Evolutionary conservation across 108 stramenopile species (phyloP), one percentile per base, ranked within the genome.

Genomic region (Skeletonema costatum): DNA sequence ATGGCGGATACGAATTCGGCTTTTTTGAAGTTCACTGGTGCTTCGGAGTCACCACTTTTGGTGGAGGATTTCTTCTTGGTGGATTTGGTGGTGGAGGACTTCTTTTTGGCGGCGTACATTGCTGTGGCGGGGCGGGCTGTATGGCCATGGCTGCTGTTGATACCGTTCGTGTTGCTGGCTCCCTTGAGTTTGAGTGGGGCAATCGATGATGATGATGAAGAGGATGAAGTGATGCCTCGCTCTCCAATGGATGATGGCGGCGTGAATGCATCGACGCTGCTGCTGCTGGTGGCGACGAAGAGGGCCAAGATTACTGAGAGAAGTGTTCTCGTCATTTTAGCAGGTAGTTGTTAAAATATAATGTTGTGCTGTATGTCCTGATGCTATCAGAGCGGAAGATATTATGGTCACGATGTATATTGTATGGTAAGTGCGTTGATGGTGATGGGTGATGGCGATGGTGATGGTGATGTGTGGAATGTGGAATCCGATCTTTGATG

Each of bases 1-100:
- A 97, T 70, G 14, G 73, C 61, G 7, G 90, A 82, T 13, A 96
- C 86, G 39, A 96, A 87, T 13, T 93, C 93, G 31, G 92, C 71
- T 80, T 96, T 96, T 75, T 85, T 87, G 68, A 96, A 77, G 41
- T 85, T 83, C 0, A 86, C 82, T 7, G 71, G 77, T 19, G 70
- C 78, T 1, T 72, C 71, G n/a, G n/a, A n/a, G n/a, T n/a, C n/a
- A n/a, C n/a, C n/a, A n/a, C n/a, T n/a, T n/a, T 25, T 25, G 25
- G 25, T 0, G 14, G 33, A 32, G 29, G 65, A 8, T 32, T 67
- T 53, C 2, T 25, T 32, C 25, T 53, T 66, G 6, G 50, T 41
- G 8, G 59, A 13, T 46, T 46, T 46, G 44, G 44, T 46, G 44
- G 44, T 46, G 44, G 16, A 4, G 44, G 44, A 16, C 11, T 46